phyloP scores from a whole-genome alignment of 2,329 filamentous ascomycete genomes.

The Myriosclerotinia curreyana region DNA sequence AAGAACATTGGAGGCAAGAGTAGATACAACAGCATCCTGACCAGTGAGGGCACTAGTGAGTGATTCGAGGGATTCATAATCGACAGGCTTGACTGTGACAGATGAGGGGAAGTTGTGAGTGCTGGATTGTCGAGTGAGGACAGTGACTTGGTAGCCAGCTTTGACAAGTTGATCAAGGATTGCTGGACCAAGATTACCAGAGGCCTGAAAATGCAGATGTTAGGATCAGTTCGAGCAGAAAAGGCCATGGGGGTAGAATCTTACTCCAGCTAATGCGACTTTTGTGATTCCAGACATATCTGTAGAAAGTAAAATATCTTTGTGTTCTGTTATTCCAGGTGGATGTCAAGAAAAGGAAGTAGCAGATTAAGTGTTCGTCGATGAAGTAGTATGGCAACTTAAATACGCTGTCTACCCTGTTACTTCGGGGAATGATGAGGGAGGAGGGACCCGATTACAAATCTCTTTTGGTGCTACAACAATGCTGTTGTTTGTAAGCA shows the following conservation, averaged over 20 bases:
- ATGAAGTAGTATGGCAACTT: neutral
- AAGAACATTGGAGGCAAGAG: constrained; percentile 21
- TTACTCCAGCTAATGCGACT: constrained; percentile 31
- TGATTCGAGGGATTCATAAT: constrained; percentile 22
- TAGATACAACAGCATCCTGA: constrained; percentile 32
- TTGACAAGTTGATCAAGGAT: constrained; percentile 32
- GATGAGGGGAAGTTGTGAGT: constrained; percentile 30
- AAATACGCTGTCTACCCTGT: neutral
- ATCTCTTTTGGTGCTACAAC: neutral
- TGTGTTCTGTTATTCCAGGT: neutral
- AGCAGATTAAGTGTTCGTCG: neutral
- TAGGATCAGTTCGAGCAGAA: neutral
- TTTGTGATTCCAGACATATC: constrained; percentile 31
- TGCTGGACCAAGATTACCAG: constrained; percentile 30
- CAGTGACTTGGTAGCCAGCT: constrained; percentile 42
- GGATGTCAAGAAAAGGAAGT: neutral
- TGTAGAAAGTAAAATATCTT: constrained; percentile 14
- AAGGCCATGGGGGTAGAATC: constrained; percentile 3
- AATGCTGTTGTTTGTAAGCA: neutral
- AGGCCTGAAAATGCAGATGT: constrained; percentile 25
- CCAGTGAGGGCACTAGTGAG: constrained; percentile 36
- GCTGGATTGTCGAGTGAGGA: constrained; percentile 38
- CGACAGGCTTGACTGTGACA: constrained; percentile 26
- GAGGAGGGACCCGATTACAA: neutral
- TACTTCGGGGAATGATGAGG: neutral